Conservation (phyloP, 2,329 filamentous ascomycete genomes). For the Delphinella strobiligena region DNA sequence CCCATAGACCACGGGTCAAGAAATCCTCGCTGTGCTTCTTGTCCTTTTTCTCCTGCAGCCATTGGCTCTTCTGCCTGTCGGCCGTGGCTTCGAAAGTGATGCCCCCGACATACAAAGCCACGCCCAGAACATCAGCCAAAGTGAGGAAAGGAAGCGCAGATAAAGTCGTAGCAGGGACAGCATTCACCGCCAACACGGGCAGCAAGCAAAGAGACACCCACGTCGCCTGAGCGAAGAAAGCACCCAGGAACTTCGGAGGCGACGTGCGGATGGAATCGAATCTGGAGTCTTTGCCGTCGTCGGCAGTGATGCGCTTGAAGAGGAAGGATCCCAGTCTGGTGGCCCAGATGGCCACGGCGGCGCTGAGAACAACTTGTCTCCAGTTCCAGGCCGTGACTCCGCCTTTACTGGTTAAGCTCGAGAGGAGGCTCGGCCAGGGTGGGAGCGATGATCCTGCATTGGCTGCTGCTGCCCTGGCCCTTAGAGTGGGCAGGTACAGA, state of each 20-base stretch:
- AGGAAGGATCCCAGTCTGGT: conserved; percentile 51
- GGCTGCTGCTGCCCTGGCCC: conserved; percentile 39
- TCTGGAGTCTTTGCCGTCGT: conserved; percentile 46
- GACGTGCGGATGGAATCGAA: conserved; percentile 43
- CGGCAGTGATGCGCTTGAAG: conserved; percentile 46
- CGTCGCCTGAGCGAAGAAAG: conserved; percentile 49
- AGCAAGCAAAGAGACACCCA: conserved; percentile 58
- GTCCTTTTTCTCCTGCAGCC: conserved; percentile 47
- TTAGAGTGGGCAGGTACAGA: conserved; percentile 48
- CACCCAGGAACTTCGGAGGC: conserved; percentile 40
- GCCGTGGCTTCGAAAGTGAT: conserved; percentile 49
- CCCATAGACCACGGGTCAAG: conserved; percentile 51
- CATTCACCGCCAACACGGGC: conserved; percentile 53
- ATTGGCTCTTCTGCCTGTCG: conserved; percentile 51
- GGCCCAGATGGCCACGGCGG: conserved; percentile 51
- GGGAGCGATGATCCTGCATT: conserved; percentile 28
- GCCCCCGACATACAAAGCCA: conserved; percentile 47
- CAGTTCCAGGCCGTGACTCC: conserved; percentile 43
- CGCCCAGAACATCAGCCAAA: conserved; percentile 44
- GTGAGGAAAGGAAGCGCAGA: conserved; percentile 37
- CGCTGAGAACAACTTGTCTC: conserved; percentile 45
- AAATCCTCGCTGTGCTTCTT: conserved; percentile 59
- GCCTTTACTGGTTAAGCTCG: conserved; percentile 31
- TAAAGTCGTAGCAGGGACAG: conserved; percentile 43
- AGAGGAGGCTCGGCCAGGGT: conserved; percentile 35